Base-by-base conservation (phyloP, 2,329 filamentous ascomycete species). In the Colletotrichum destructivum region DNA sequence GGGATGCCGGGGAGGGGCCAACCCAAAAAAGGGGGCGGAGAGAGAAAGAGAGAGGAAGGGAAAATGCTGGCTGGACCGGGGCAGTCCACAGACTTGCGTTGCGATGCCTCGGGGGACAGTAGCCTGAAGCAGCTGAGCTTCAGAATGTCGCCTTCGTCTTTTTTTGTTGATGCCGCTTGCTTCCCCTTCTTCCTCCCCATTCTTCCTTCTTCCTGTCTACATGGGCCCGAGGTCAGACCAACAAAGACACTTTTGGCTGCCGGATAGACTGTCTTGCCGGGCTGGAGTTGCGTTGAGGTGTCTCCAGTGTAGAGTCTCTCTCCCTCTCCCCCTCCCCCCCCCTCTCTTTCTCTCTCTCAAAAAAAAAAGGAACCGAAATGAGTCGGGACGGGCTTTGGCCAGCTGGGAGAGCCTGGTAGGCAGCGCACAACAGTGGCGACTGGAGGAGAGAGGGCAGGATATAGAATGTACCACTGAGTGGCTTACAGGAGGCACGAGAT, bases 21-120 rank as follows among this genome's bases (percentile, higher is more conserved):
- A 54, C 40, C 52, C 54, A 55, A 69, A 71, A 71, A 54, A 59
- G 59, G 59, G 59, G 52, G 57, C 26, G 51, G 49, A 44, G 38
- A 49, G n/a, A 60, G 44, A n/a, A 40, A 18, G 35, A 16, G n/a
- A 42, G 18, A 42, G 18, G 8, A 12, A 57, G 38, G 13, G 21
- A 42, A 4, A 16, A 18, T 35, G 31, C 31, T 35, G 31, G 31
- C 31, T 31, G 23, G 23, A 26, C 16, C 31, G 13, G 16, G 6
- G 16, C 9, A 9, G 7, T 18, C 31, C 23, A 21, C 51, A 35
- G 51, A 54, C 26, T 54, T 54, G 21, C 26, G 51, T 26, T 16
- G 26, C 26, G 16, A 54, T 54, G 12, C 52, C 9, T 55, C 52
- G 2, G 35, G 31, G 52, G 26, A 55, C 52, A 38, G 52, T 55